Base-by-base conservation (phyloP, 805 yeast genomes). In the Starmerella bacillaris region DNA sequence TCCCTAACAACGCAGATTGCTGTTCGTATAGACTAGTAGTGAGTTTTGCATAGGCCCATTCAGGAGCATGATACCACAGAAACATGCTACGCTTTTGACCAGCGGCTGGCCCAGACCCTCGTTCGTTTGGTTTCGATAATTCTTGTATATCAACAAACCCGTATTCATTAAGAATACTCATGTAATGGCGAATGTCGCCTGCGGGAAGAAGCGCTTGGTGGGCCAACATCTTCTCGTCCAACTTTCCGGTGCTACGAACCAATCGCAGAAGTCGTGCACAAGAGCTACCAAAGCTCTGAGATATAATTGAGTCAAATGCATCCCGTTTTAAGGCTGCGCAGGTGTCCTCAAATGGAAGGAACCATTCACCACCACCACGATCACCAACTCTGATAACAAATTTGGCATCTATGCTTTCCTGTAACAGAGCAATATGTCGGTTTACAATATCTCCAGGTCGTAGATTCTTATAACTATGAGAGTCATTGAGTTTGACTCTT, bases 81-180 rank as follows among this genome's bases (percentile, higher is more conserved):
- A 71, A 89, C 20, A 78, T 76, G 1, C 95, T 76, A 45, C 93
- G 72, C 22, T 43, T 44, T 24, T 43, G 47, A 4, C 37, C 36
- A 3, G 40, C 39, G 5, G 28, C 35, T 5, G 39, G 38, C 27
- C 79, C 72, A 0, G 95, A 93, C 2, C 92, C 84, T 45, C 96
- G 67, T 53, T 89, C 96, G 18, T 72, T 74, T 6, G 93, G 76
- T 48, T 86, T 70, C 9, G 96, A 95, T 20, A 89, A 77, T 58
- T 89, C 98, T 56, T 86, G 96, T 24, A 84, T 66, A 51, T 86
- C 94, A 15, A 84, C 60, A 15, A 78, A 67, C 41, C 84, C 82
- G 43, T 71, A 64, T 35, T 67, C 68, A 19, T 78, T 67, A 36
- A 89, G 59, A 22, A 69, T 67, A 31, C 76, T 68, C 30, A 83